A percentile compares a stretch with the other conserved stretches of the same genome.
Evolutionary conservation across 1,284 basidiomycete genomes (phyloP).

Genomic region (Malassezia restricta): DNA sequence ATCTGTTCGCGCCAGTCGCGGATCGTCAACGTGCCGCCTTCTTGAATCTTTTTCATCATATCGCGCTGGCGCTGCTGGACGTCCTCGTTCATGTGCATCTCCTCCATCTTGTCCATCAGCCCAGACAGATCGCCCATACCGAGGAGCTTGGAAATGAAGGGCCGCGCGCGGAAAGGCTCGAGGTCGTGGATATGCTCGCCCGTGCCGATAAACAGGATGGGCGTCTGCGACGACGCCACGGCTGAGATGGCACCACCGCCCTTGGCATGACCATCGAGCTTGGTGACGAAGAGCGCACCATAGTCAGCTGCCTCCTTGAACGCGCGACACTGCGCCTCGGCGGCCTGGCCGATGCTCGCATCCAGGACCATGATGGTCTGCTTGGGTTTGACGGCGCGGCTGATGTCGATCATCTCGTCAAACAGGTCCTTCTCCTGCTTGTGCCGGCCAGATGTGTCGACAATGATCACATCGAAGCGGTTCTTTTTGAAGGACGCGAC

Average conservation of each 20-base stretch:
- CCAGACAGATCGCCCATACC: conserved; percentile 94
- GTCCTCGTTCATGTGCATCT: conserved; percentile 54
- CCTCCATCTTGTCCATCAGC: conserved; percentile 60
- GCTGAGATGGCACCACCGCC: conserved; percentile 98
- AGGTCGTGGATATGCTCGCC: conserved; percentile 94
- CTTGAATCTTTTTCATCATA: conserved; percentile 93
- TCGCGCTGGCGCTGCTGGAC: conserved; percentile 76
- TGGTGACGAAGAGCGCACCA: conserved; percentile 97
- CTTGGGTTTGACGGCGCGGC: conserved; percentile 72
- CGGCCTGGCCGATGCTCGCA: conserved; percentile 68
- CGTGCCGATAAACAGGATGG: conserved; percentile 95
- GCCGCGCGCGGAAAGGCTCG: conserved; percentile 86
- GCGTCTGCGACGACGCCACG: conserved; percentile 93
- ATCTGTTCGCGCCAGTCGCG: conserved; percentile 97
- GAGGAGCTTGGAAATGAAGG: conserved; percentile 91
- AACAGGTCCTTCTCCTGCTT: conserved; percentile 96
- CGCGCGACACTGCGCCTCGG: conserved; percentile 83
- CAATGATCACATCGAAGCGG: conserved; percentile 95
- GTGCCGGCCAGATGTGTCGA: conserved; percentile 93
- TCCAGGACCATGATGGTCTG: conserved; percentile 50
- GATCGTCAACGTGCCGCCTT: conserved; percentile 80
- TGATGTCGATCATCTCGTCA: conserved; percentile 94
- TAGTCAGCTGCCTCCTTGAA: conserved; percentile 98
- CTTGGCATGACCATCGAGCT: conserved; percentile 98
- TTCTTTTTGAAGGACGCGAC: conserved; percentile 96